Evolutionary conservation across 202 grass and related monocot genomes (phyloP).

Genomic region (Setaria italica): DNA sequence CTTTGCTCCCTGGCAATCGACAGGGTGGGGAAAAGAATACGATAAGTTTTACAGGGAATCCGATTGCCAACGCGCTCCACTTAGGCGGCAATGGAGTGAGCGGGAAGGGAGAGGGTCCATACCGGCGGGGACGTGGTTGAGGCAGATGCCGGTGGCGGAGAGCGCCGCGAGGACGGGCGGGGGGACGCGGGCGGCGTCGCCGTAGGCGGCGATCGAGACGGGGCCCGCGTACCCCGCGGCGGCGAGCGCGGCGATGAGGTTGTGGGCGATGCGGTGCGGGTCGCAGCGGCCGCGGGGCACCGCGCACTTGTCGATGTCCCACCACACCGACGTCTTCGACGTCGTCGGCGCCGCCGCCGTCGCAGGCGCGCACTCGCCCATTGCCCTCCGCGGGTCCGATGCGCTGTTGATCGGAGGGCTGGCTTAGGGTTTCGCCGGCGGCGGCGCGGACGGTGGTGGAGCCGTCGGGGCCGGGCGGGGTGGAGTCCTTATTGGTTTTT

Average conservation of each 20-base stretch:
- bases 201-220: constrained; percentile 77
- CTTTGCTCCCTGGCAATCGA: constrained; percentile 74
- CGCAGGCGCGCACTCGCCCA: constrained; percentile 44
- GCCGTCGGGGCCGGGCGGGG: not conserved
- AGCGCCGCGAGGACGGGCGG: constrained; percentile 58
- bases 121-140: constrained; percentile 82
- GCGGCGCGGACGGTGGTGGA: not conserved
- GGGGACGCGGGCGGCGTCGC: constrained; percentile 51
- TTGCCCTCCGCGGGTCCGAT: not conserved
- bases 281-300: constrained; percentile 61
- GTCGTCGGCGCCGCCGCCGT: constrained; percentile 5
- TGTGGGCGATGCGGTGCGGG: constrained; percentile 70
- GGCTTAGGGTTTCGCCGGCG: constrained; percentile 49
- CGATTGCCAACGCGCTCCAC: not conserved
- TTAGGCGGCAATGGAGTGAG: not conserved
- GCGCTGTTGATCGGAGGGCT: not conserved
- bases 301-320: constrained; percentile 86
- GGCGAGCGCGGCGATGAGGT: constrained; percentile 75
- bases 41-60: not conserved
- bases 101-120: not conserved
- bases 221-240: constrained; percentile 55
- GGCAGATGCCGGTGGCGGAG: constrained; percentile 80
- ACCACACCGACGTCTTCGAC: constrained; percentile 85
- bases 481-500: not conserved
- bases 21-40: not conserved